Percentiles rank a stretch among this genome's conserved stretches.
Evolutionary conservation across 2,329 filamentous ascomycete genomes (phyloP).

Genomic region (Xylariaceae sp.): DNA sequence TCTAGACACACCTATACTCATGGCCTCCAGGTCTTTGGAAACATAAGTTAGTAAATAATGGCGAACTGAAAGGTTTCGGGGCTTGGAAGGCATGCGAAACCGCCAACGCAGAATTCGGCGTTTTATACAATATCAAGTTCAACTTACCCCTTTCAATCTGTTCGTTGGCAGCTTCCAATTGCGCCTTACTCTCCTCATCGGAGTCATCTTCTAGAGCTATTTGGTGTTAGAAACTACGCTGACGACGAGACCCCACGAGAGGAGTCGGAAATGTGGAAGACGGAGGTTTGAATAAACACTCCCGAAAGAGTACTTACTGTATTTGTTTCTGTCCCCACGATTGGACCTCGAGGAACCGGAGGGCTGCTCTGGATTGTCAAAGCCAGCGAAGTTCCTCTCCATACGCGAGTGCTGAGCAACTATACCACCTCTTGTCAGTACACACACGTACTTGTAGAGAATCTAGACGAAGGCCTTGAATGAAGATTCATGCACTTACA

Average conservation of each 20-base stretch:
- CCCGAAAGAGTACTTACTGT: conserved; percentile 36
- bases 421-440: conserved; percentile 5
- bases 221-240: conserved; percentile 1
- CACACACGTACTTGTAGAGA: no score
- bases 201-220: conserved; percentile 21
- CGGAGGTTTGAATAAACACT: background rate
- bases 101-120: background rate
- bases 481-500: conserved; percentile 29
- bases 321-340: conserved; percentile 63
- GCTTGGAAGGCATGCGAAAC: background rate
- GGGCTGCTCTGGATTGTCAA: conserved; percentile 27
- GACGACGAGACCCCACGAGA: background rate
- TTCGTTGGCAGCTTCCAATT: conserved; percentile 53
- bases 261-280: no score
- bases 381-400: conserved; percentile 45
- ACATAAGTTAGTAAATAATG: conserved; percentile 3
- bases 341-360: conserved; percentile 30
- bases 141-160: conserved; percentile 54
- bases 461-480: background rate
- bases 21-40: conserved; percentile 15
- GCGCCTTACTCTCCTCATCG: conserved; percentile 34
- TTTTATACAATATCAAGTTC: background rate
- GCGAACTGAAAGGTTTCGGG: background rate
- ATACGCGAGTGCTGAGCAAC: conserved; percentile 45
- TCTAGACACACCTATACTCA: conserved; percentile 16